Conservation (phyloP, 805 yeast genomes). For the Wickerhamiella lipophila region DNA sequence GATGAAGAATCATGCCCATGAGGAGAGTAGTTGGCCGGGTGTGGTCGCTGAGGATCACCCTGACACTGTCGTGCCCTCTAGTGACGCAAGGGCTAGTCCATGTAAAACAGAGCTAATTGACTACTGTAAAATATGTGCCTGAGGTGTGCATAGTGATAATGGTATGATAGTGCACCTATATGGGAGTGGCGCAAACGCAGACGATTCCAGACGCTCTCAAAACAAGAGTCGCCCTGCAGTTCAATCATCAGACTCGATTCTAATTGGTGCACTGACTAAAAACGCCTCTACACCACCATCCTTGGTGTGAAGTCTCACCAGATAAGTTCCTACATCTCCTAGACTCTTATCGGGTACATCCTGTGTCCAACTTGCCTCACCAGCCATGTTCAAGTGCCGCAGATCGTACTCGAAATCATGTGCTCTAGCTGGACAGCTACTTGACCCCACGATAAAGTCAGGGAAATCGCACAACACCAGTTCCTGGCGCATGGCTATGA, state of each 20-base stretch:
- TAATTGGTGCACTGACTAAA: background rate
- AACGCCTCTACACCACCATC: conserved; percentile 4
- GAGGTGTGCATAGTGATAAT: no score
- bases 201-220: no score
- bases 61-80: no score
- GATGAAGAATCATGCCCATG: background rate
- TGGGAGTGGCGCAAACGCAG: no score
- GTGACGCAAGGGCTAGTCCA: no score
- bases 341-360: conserved; percentile 7
- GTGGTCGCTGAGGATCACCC: no score
- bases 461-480: conserved; percentile 7
- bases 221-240: no score
- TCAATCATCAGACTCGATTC: no score
- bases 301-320: conserved; percentile 1
- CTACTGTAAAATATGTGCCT: no score
- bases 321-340: background rate
- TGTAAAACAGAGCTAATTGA: no score
- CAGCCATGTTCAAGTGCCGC: background rate
- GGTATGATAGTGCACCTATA: no score
- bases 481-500: conserved; percentile 5
- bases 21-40: no score
- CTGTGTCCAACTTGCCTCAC: background rate
- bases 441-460: conserved; percentile 3
- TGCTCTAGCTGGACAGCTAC: conserved; percentile 6
- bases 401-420: conserved; percentile 9